Conservation (phyloP, 176 grass and related monocot genomes). For the Cymbopogon citratus region DNA sequence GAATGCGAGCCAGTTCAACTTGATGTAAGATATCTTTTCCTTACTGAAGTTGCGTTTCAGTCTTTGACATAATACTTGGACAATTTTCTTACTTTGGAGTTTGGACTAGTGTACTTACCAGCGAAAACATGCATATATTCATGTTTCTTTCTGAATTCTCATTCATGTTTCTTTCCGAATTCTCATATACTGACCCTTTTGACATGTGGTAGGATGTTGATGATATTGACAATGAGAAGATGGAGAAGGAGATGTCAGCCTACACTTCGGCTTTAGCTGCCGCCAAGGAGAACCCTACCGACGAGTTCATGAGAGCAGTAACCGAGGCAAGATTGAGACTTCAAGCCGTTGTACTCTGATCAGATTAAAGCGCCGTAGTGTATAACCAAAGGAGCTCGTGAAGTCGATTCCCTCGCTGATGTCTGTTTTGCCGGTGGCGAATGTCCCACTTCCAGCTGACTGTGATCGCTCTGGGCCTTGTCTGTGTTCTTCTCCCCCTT, state of each 20-base stretch:
- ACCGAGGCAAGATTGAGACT: conserved; percentile 71
- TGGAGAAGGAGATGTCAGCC: conserved; percentile 68
- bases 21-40: conserved; percentile 49
- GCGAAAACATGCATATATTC: neutral
- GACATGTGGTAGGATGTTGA: conserved; percentile 37
- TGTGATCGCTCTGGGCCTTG: conserved; percentile 6
- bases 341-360: conserved; percentile 60
- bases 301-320: conserved; percentile 56
- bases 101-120: neutral
- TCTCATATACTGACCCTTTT: neutral
- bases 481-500: conserved; percentile 19
- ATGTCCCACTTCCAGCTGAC: neutral
- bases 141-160: neutral
- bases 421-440: neutral
- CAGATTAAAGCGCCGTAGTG: conserved; percentile 1
- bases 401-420: neutral
- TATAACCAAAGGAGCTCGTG: conserved; percentile 2
- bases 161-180: neutral
- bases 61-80: neutral
- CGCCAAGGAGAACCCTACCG: conserved; percentile 75
- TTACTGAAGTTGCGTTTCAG: neutral
- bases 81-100: neutral
- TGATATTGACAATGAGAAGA: conserved; percentile 51
- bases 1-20: conserved; percentile 67
- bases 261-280: conserved; percentile 67